Evolutionary conservation across 345 rosid genomes (phyloP).

Genomic region (Ailanthus altissimus): DNA sequence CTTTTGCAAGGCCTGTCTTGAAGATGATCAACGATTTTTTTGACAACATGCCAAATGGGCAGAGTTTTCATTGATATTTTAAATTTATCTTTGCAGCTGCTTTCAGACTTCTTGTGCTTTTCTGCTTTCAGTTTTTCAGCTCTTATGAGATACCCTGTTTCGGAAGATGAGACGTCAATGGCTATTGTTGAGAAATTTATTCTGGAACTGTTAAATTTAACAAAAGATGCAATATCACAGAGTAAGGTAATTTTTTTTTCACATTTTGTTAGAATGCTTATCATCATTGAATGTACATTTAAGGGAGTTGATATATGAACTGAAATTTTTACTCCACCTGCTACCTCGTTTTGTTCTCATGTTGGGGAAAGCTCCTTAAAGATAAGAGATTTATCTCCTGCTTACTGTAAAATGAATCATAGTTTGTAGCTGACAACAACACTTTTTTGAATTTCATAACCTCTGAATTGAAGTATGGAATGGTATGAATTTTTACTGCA

Average conservation of each 20-base stretch:
- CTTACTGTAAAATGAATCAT: neutral
- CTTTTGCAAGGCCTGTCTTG: neutral
- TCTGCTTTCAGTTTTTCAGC: conserved; percentile 58
- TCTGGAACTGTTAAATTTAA: conserved; percentile 60
- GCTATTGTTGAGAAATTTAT: conserved; percentile 53
- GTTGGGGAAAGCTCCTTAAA: neutral
- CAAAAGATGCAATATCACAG: conserved; percentile 48
- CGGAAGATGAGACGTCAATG: conserved; percentile 37
- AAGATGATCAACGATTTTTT: neutral
- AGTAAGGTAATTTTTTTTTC: conserved; percentile 54
- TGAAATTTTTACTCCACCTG: neutral
- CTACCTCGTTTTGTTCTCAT: neutral
- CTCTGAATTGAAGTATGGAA: neutral
- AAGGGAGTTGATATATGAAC: conserved; percentile 1
- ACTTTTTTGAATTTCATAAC: neutral
- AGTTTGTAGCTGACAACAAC: neutral
- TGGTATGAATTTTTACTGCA: neutral
- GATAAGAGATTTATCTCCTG: neutral
- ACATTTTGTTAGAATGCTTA: neutral
- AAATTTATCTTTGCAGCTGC: conserved; percentile 63
- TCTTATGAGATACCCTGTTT: conserved; percentile 43
- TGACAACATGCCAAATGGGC: neutral
- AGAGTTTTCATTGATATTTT: conserved; percentile 26
- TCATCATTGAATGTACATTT: neutral
- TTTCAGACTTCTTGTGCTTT: conserved; percentile 58